These are phyloP conservation scores for Pythium brassicae DNA, from an alignment of 352 stramenopile genomes.

Conservation along the genomic window DNA sequence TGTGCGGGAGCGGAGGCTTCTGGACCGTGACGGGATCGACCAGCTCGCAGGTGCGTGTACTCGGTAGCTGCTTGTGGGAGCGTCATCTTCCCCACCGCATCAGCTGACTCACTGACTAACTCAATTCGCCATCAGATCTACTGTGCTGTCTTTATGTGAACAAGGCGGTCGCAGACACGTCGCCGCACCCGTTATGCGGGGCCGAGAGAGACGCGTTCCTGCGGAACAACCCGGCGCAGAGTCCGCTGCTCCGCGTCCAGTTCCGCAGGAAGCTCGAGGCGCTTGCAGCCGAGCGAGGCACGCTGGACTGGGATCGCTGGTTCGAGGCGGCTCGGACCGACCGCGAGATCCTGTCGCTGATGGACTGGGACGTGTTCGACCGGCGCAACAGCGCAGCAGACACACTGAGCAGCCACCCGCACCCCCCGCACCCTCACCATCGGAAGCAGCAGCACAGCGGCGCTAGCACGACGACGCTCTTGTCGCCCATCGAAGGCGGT, in stretches of 20 bases:
- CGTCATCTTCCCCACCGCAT: neutral
- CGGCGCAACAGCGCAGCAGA: neutral
- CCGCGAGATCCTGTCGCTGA: conserved; percentile 29
- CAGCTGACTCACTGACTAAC: neutral
- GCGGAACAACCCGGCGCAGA: conserved; percentile 20
- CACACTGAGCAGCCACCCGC: too few species aligned
- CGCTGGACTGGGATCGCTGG: conserved; percentile 33
- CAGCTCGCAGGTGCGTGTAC: conserved; percentile 41
- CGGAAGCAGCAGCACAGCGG: conserved; percentile 1
- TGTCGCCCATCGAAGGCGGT: neutral
- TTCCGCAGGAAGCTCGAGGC: conserved; percentile 38
- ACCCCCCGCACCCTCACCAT: neutral
- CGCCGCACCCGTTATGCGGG: conserved; percentile 1
- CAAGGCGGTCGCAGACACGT: conserved; percentile 21
- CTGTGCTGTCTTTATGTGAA: conserved; percentile 45
- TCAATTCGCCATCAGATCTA: conserved; percentile 23
- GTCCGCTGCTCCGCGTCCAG: conserved; percentile 39
- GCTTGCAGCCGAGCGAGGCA: conserved; percentile 16
- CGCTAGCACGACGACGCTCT: neutral
- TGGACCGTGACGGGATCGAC: conserved; percentile 33
- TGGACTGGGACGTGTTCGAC: conserved; percentile 24
- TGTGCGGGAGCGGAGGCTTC: conserved; percentile 16
- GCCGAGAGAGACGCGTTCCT: conserved; percentile 9
- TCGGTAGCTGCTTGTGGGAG: neutral
- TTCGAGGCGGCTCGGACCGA: conserved; percentile 26